Evolutionary conservation across 1,139 yeast species (phyloP).

Genomic region (Pichia sp.): DNA sequence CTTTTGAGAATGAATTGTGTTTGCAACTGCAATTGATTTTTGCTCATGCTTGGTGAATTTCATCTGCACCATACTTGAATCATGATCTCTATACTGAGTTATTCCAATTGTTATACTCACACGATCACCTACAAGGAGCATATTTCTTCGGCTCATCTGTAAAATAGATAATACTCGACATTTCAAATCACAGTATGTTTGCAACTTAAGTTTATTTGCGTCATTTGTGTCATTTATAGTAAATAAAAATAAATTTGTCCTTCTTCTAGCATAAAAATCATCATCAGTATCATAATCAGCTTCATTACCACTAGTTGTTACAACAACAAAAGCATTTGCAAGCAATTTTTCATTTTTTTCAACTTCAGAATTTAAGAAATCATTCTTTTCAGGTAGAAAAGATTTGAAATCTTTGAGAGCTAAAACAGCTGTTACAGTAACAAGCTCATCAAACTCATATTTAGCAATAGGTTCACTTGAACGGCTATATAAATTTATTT

Average conservation of each 20-base stretch:
- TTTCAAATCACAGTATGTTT: slow-evolving; percentile 4
- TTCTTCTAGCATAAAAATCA: slow-evolving; percentile 2
- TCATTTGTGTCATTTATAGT: slow-evolving; percentile 1
- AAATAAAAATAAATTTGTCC: slow-evolving; percentile 8
- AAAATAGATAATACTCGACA: slow-evolving; percentile 1
- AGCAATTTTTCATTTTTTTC: background rate
- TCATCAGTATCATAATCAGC: slow-evolving; percentile 6
- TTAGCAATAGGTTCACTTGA: background rate
- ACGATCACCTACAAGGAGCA: slow-evolving; percentile 3
- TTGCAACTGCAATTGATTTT: background rate
- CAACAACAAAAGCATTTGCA: slow-evolving; percentile 3
- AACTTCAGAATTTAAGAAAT: slow-evolving; percentile 3
- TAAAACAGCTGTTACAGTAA: slow-evolving; percentile 1
- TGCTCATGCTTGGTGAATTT: slow-evolving; percentile 3
- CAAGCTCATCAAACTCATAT: slow-evolving; percentile 8
- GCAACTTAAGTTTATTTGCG: slow-evolving; percentile 3
- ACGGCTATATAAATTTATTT: slow-evolving; percentile 1
- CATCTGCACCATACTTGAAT: background rate
- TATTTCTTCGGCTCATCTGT: background rate
- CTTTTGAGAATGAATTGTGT: background rate
- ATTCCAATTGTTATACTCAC: background rate
- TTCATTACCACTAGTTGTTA: slow-evolving; percentile 3
- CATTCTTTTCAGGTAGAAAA: slow-evolving; percentile 1
- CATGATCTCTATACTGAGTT: slow-evolving; percentile 3
- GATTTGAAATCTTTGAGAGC: background rate